Evolutionary conservation across 352 stramenopile genomes (phyloP).

Genomic region (Pythium rhizo-oryzae): DNA sequence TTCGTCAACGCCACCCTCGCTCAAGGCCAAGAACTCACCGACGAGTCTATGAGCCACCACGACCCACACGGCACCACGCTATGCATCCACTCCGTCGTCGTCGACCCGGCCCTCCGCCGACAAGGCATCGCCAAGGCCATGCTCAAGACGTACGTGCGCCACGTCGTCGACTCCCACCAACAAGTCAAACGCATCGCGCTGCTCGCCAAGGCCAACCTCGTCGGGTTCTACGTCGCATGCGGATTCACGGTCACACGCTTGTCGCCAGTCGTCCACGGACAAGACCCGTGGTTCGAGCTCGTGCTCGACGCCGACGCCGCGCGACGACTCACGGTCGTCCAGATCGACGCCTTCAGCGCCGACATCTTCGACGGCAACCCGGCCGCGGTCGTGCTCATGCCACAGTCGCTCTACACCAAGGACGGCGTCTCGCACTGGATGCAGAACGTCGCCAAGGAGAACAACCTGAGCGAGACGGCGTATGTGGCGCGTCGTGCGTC

Average conservation of each 20-base stretch:
- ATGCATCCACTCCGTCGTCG: constrained; percentile 88
- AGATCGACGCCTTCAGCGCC: constrained; percentile 75
- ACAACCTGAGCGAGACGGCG: constrained; percentile 93
- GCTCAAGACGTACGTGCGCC: constrained; percentile 80
- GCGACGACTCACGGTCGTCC: constrained; percentile 36
- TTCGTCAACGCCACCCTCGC: constrained; percentile 90
- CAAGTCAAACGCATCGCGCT: constrained; percentile 79
- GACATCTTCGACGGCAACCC: constrained; percentile 88
- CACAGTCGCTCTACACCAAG: constrained; percentile 37
- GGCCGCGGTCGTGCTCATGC: constrained; percentile 85
- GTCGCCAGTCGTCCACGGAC: constrained; percentile 80
- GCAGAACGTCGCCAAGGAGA: constrained; percentile 86
- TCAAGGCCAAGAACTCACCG: constrained; percentile 50
- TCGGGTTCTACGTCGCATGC: constrained; percentile 84
- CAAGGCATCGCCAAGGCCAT: constrained; percentile 76
- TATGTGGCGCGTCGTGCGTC: constrained; percentile 58
- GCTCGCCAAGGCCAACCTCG: constrained; percentile 81
- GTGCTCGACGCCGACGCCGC: constrained; percentile 48
- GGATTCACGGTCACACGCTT: constrained; percentile 75
- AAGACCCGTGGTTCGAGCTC: constrained; percentile 86
- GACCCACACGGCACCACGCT: constrained; percentile 71
- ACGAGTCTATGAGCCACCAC: constrained; percentile 82
- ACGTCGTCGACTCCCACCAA: constrained; percentile 36
- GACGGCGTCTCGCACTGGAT: constrained; percentile 42
- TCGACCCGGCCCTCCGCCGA: constrained; percentile 64